These are phyloP conservation scores for Choiromyces venosus DNA, from an alignment of 495 filamentous ascomycete genomes.

Conservation along the genomic window DNA sequence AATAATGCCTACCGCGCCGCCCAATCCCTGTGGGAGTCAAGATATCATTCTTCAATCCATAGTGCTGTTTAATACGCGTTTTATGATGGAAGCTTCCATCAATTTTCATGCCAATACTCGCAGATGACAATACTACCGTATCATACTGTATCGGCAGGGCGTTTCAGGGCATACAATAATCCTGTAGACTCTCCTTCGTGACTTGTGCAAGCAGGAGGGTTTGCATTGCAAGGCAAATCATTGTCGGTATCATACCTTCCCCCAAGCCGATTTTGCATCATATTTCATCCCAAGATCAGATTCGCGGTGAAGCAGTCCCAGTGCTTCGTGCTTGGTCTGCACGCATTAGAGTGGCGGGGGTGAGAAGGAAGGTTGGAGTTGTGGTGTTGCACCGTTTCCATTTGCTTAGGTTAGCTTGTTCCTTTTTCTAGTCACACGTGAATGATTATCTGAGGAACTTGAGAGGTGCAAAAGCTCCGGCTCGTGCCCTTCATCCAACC, in stretches of 20 bases:
- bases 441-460: neutral
- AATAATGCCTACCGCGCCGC: neutral
- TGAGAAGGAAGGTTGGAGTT: neutral
- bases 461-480: neutral
- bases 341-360: neutral
- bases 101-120: neutral
- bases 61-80: neutral
- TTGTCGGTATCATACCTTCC: neutral
- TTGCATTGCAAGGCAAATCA: neutral
- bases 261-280: neutral
- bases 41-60: neutral
- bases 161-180: neutral
- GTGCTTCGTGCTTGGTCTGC: neutral
- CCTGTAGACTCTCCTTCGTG: neutral
- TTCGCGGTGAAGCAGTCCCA: neutral
- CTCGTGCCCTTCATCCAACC: neutral
- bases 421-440: neutral
- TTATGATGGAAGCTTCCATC: neutral
- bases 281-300: neutral
- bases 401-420: neutral
- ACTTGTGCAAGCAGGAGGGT: neutral
- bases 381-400: neutral
- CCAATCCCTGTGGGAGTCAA: neutral
- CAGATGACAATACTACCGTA: neutral
- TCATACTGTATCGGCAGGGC: neutral